phyloP scores from a whole-genome alignment of 2,329 filamentous ascomycete species.

The Huntiella savannae region DNA sequence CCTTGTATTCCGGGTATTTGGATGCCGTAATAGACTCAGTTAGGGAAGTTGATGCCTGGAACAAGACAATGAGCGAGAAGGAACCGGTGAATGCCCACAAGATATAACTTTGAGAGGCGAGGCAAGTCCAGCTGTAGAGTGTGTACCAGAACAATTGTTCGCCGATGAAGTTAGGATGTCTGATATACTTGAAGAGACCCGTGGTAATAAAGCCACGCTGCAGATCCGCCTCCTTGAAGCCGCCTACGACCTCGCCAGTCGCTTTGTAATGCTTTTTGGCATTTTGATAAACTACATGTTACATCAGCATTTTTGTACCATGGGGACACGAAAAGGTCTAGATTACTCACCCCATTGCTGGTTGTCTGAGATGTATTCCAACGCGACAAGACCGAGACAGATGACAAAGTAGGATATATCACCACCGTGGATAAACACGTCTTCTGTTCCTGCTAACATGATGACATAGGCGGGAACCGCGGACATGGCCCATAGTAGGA shows the following conservation, averaged over 20 bases:
- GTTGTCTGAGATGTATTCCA: conserved; percentile 71
- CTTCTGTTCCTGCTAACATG: conserved; percentile 49
- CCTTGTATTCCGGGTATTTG: conserved; percentile 77
- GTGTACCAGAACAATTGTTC: conserved; percentile 83
- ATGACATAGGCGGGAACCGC: conserved; percentile 65
- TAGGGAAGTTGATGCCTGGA: conserved; percentile 74
- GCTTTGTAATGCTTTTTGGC: conserved; percentile 62
- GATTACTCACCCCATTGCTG: conserved; percentile 65
- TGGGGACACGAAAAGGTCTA: conserved; percentile 7
- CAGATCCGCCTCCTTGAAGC: conserved; percentile 52
- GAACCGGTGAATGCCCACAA: conserved; percentile 66
- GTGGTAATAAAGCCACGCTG: conserved; percentile 75
- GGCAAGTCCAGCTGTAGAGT: conserved; percentile 76
- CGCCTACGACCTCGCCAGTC: conserved; percentile 48
- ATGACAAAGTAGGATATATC: conserved; percentile 31
- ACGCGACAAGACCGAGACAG: conserved; percentile 31
- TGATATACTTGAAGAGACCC: conserved; percentile 71
- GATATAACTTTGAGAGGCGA: conserved; percentile 46
- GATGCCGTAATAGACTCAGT: conserved; percentile 62
- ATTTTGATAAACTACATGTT: conserved; percentile 46
- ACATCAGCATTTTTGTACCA: not conserved
- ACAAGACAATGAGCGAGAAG: conserved; percentile 53
- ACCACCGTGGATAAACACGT: conserved; percentile 25
- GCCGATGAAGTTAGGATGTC: conserved; percentile 87
- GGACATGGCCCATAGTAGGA: conserved; percentile 62